These are phyloP conservation scores for Hanseniaspora meyeri DNA, from an alignment of 805 yeast species.

Conservation along the genomic window DNA sequence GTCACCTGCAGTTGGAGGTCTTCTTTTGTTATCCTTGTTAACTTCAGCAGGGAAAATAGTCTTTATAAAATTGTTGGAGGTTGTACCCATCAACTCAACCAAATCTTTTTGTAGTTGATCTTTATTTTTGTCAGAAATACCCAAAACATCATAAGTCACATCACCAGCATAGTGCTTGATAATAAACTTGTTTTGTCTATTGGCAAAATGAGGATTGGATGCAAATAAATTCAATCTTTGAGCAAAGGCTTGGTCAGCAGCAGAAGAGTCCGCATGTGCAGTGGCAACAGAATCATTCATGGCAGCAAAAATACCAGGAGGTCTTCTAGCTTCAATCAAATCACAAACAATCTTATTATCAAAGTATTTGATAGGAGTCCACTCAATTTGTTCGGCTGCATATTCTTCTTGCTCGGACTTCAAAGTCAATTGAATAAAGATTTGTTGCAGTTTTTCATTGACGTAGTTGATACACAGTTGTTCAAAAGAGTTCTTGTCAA, in stretches of 20 bases:
- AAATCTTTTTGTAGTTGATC: constrained; percentile 85
- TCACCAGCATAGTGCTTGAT: constrained; percentile 98
- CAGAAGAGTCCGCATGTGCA: constrained; percentile 92
- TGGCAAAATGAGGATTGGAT: constrained; percentile 74
- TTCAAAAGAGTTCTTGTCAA: constrained; percentile 88
- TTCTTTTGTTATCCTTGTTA: constrained; percentile 55
- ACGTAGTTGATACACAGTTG: constrained; percentile 93
- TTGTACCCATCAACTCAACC: constrained; percentile 61
- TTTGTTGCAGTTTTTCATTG: constrained; percentile 90
- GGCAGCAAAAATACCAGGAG: constrained; percentile 94
- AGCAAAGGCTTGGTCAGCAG: constrained; percentile 93
- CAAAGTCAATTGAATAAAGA: constrained; percentile 86
- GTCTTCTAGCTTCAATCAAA: constrained; percentile 81
- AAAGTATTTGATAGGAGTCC: constrained; percentile 96
- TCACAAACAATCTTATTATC: constrained; percentile 95
- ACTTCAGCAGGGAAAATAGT: constrained; percentile 52
- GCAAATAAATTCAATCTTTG: constrained; percentile 80
- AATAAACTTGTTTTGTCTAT: constrained; percentile 74
- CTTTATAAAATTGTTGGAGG: constrained; percentile 51
- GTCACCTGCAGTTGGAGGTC: constrained; percentile 94
- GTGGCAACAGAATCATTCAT: constrained; percentile 95
- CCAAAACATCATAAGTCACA: constrained; percentile 77
- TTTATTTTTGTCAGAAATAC: constrained; percentile 94
- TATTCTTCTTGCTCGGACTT: constrained; percentile 97
- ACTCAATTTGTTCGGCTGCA: constrained; percentile 83